These are phyloP conservation scores for Fusarium scirpi DNA, from an alignment of 2,329 filamentous ascomycete genomes.

Conservation along the genomic window DNA sequence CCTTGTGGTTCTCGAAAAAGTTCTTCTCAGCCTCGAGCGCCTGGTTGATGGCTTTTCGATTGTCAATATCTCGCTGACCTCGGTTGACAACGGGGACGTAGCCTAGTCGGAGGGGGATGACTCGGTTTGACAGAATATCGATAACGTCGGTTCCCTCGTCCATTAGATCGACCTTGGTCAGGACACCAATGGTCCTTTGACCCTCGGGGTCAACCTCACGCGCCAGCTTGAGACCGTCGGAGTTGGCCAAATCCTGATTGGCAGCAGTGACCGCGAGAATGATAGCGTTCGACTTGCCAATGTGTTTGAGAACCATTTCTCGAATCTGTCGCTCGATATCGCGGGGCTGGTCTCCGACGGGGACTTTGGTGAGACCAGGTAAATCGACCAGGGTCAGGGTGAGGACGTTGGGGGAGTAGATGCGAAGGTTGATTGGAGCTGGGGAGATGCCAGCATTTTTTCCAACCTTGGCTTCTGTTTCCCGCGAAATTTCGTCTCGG, in stretches of 20 bases:
- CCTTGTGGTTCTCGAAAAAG: constrained; percentile 99
- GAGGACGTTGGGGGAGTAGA: constrained; percentile 98
- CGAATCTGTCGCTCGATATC: constrained; percentile 97
- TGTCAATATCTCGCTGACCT: constrained; percentile 98
- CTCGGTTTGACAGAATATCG: constrained; percentile 96
- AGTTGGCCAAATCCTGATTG: constrained; percentile 98
- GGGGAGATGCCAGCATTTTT: constrained; percentile 97
- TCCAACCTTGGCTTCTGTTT: constrained; percentile 96
- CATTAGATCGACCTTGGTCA: constrained; percentile 99
- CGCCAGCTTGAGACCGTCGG: constrained; percentile 94
- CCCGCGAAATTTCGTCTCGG: constrained; percentile 94
- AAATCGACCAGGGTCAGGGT: constrained; percentile 97
- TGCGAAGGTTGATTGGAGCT: constrained; percentile 95
- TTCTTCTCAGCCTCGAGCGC: constrained; percentile 94
- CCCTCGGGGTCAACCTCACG: constrained; percentile 97
- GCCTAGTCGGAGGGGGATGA: constrained; percentile 93
- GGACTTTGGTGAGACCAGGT: constrained; percentile 95
- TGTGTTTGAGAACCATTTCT: constrained; percentile 99
- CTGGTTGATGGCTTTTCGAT: constrained; percentile 92
- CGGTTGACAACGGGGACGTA: constrained; percentile 99
- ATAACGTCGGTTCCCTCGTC: constrained; percentile 98
- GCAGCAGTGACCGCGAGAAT: constrained; percentile 96
- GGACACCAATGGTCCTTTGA: constrained; percentile 96
- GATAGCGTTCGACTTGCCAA: constrained; percentile 98
- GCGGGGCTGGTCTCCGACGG: constrained; percentile 93